Percentiles rank a stretch among this genome's conserved stretches.
phyloP scores from a whole-genome alignment of 1,284 basidiomycete genomes.

The Puccinia hordei region DNA sequence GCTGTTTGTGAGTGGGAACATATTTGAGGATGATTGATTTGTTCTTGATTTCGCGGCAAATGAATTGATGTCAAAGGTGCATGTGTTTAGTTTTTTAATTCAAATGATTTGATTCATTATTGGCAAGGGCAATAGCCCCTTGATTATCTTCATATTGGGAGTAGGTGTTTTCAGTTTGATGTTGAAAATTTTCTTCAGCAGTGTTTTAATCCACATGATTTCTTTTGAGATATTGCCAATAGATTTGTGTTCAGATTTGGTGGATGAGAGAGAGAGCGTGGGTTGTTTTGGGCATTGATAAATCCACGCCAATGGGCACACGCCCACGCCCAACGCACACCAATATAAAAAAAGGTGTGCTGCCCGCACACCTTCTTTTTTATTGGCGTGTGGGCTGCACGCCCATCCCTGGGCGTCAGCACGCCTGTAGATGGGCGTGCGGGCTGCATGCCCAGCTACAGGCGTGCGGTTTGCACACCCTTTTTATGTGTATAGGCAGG shows the following conservation, averaged over 20 bases:
- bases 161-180: neutral
- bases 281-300: too few relatives aligned
- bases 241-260: neutral
- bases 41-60: neutral
- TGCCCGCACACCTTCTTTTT: too few relatives aligned
- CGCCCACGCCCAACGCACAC: too few relatives aligned
- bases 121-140: neutral
- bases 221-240: neutral
- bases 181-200: neutral
- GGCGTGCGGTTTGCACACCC: too few relatives aligned
- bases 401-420: too few relatives aligned
- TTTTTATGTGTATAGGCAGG: too few relatives aligned
- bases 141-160: slow-evolving; percentile 2
- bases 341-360: too few relatives aligned
- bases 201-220: neutral
- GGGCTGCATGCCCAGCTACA: too few relatives aligned
- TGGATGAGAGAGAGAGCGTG: neutral
- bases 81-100: neutral
- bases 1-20: slow-evolving; percentile 56
- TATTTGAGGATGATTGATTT: too few relatives aligned
- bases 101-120: slow-evolving; percentile 7
- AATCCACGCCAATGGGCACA: too few relatives aligned
- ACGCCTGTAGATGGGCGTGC: too few relatives aligned
- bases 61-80: slow-evolving; percentile 7
- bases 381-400: too few relatives aligned